Conservation (phyloP, 2,329 filamentous ascomycete genomes). For the Ophiocordyceps polyrhachis-furcata region DNA sequence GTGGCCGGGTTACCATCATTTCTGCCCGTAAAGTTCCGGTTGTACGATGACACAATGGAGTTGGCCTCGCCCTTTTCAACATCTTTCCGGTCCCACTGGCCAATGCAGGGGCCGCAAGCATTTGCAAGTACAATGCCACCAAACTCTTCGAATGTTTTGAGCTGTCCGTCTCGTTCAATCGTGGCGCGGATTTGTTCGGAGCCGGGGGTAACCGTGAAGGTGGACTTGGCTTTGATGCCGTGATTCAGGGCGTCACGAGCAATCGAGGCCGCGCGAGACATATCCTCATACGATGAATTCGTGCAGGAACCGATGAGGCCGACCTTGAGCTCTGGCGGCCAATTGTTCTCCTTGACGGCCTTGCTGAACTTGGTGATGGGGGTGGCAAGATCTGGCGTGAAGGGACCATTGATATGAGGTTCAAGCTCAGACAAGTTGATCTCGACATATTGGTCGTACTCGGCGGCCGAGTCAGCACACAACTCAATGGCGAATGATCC, state of each 20-base stretch:
- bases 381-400: conserved; percentile 87
- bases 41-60: conserved; percentile 93
- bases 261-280: conserved; percentile 68
- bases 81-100: conserved; percentile 86
- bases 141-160: conserved; percentile 68
- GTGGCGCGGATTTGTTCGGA: conserved; percentile 95
- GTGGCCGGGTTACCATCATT: conserved; percentile 94
- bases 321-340: conserved; percentile 81
- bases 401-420: conserved; percentile 92
- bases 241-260: conserved; percentile 83
- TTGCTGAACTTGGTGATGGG: conserved; percentile 81
- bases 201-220: conserved; percentile 92
- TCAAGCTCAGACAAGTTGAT: conserved; percentile 83
- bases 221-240: conserved; percentile 74
- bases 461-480: conserved; percentile 57
- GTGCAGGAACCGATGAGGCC: conserved; percentile 96
- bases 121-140: conserved; percentile 86
- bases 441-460: conserved; percentile 80
- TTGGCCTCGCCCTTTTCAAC: conserved; percentile 72
- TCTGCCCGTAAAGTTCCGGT: conserved; percentile 92
- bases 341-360: conserved; percentile 64
- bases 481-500: conserved; percentile 42
- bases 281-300: conserved; percentile 97
- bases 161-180: conserved; percentile 70
- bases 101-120: conserved; percentile 85